Base-by-base conservation (phyloP, 2,329 filamentous ascomycete genomes). In the Leptographium wingfieldii region DNA sequence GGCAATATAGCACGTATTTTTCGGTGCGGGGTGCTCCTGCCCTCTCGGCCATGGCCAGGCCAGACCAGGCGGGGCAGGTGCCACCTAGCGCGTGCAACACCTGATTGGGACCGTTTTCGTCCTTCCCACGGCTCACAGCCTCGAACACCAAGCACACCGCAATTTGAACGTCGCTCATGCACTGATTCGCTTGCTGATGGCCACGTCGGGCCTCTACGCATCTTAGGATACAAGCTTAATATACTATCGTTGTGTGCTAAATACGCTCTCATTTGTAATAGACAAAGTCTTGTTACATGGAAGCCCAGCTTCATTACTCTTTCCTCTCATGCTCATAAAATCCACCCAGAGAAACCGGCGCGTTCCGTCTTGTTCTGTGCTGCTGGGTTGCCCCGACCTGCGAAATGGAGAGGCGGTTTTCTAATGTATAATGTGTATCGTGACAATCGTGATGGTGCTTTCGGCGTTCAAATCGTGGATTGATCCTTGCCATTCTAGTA, bases 351-450 rank as follows among this genome's bases (percentile, higher is more conserved):
- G 48, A 27, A 35, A 11, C 33, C 29, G 27, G 29, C 51, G 31
- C 54, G 33, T 55, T 33, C 54, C 35, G 55, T 46, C 38, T 46
- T 29, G 40, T 29, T 56, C 35, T 55, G 33, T 29, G 14, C 14
- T 56, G 48, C 55, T 56, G 33, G 55, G 55, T 56, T 56, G 55
- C 40, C 38, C 55, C 55, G 40, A 38, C 55, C 55, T 56, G 55
- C 25, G 55, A 56, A 51, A 27, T 40, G 29, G 31, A 40, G 53
- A 55, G 53, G 53, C 33, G 53, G n/a, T 35, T 55, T 55, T 55
- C n/a, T 55, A 54, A 35, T 54, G 31, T 53, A 29, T 35, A 16
- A 35, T 29, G 27, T 33, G 16, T 11, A 35, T 27, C 46, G 46
- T 48, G 46, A 48, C 46, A 48, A 25, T 51, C 22, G 35, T 33